Evolutionary conservation across 2,329 filamentous ascomycete species (phyloP), one percentile per base, ranked within the genome.

Genomic region (Calonectria honghensis): DNA sequence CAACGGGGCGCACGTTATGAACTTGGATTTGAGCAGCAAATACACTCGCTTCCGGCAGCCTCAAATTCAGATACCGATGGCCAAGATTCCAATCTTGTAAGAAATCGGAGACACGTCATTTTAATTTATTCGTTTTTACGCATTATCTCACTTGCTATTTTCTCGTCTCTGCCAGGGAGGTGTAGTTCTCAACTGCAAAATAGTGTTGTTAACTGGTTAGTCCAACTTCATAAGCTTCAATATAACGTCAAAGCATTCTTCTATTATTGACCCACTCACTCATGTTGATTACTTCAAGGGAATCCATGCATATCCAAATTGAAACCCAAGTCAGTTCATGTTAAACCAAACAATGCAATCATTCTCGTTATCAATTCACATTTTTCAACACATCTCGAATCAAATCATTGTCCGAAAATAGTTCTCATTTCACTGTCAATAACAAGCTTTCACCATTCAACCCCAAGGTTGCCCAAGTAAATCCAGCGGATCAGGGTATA

Each of bases 401-500:
- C 16, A n/a, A 37, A 35, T 41, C 18, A 64, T n/a, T 6, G 4
- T 54, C 41, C n/a, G 7, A 13, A 35, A 54, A 70, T 27, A 39
- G 6, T n/a, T n/a, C 39, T 63, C 39, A 35, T 66, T 41, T 63
- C 59, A 39, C 48, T 54, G 18, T 27, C 37, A n/a, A 11, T 48
- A 9, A 41, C 32, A 51, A 48, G 31, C 50, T 24, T 64, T 50
- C 37, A 52, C 20, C 41, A 52, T 57, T 63, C 18, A 50, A 45
- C 29, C 45, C 68, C 64, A 51, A 31, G 45, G 54, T 41, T 54
- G 51, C 45, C 61, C 50, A 70, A 32, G 45, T 73, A 73, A 61
- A 63, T 73, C 70, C 73, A 68, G 35, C 64, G 45, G 48, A 73
- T 73, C 32, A 61, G 73, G 73, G 78, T 80, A 79, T 80, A 79